Evolutionary conservation across 1,284 basidiomycete genomes (phyloP).

Genomic region (Gymnopus androsaceus): DNA sequence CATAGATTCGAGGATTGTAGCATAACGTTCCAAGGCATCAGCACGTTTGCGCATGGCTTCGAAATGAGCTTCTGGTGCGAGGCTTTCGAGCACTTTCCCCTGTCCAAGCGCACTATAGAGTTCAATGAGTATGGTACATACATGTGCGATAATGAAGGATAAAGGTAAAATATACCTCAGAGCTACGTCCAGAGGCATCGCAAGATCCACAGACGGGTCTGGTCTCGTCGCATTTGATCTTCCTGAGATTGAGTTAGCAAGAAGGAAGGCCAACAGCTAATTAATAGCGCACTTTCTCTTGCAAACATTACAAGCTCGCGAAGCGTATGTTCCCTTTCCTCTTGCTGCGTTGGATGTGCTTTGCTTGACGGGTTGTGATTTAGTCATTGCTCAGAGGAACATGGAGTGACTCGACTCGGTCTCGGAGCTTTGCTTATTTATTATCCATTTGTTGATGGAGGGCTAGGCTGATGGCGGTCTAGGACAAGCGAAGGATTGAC

Average conservation of each 20-base stretch:
- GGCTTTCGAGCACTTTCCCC: conserved; percentile 21
- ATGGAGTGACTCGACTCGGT: too few species aligned
- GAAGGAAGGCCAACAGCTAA: not conserved
- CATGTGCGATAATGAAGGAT: not conserved
- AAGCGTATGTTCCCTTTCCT: conserved; percentile 22
- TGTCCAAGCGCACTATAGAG: conserved; percentile 25
- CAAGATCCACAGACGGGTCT: conserved; percentile 21
- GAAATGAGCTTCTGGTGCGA: conserved; percentile 26
- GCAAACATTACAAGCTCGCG: conserved; percentile 24
- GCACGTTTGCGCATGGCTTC: conserved; percentile 32
- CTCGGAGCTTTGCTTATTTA: too few species aligned
- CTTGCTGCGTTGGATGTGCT: not conserved
- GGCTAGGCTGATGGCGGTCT: too few species aligned
- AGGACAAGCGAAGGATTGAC: too few species aligned
- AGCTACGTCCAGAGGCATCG: conserved; percentile 12
- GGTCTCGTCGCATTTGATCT: conserved; percentile 25
- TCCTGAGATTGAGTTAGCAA: conserved; percentile 12
- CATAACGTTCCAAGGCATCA: conserved; percentile 45
- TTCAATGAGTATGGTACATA: not conserved
- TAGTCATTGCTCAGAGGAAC: conserved; percentile 6
- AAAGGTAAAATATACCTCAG: conserved; percentile 5
- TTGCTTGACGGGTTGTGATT: not conserved
- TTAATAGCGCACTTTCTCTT: conserved; percentile 19
- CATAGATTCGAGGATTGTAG: conserved; percentile 47
- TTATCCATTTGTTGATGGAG: too few species aligned